Evolutionary conservation across 2,329 filamentous ascomycete genomes (phyloP), one percentile per base, ranked within the genome.

Genomic region (Amesomyces nigricolor): DNA sequence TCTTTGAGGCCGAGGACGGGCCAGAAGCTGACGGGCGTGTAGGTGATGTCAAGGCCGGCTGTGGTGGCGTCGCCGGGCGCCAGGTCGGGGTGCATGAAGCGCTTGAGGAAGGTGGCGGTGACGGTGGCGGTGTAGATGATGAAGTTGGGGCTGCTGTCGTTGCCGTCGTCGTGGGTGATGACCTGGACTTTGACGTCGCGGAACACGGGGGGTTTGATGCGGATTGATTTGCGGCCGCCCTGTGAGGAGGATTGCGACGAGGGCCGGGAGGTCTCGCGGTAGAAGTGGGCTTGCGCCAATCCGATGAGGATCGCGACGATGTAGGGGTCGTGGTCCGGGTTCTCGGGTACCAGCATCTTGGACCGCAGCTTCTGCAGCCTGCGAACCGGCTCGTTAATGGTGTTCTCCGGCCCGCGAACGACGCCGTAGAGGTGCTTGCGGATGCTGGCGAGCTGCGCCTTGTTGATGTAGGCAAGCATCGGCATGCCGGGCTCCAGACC

Each of bases 251-350:
- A 67, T 22, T 64, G 65, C 2, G 67, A 66, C 4, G 62, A 59
- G 6, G 60, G 30, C 7, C 53, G 53, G 26, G 56, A 59, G 1
- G 49, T 49, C 16, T 67, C 63, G 19, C 48, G 59, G 62, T 83
- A 82, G 54, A 79, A 79, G 46, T 78, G 73, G 8, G 73, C 71
- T 61, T 84, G 81, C 7, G 81, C 81, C 76, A 83, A 79, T 46
- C 77, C 76, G 11, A 84, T 61, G 54, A 83, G 76, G 43, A 76
- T 72, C 17, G 74, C 78, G 5, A 79, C 69, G 37, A 82, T 70
- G 54, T 79, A 76, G 0, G 76, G 70, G 61, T 84, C 80, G 47
- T 79, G 75, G 47, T 82, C 74, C 2, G 66, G 58, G 47, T 82
- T 72, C 2, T 67, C 64, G 0, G 81, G 80, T 3, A 76, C 55